These are phyloP conservation scores for Tulasnella sp. DNA, from an alignment of 768 basidiomycete genomes.

Conservation along the genomic window DNA sequence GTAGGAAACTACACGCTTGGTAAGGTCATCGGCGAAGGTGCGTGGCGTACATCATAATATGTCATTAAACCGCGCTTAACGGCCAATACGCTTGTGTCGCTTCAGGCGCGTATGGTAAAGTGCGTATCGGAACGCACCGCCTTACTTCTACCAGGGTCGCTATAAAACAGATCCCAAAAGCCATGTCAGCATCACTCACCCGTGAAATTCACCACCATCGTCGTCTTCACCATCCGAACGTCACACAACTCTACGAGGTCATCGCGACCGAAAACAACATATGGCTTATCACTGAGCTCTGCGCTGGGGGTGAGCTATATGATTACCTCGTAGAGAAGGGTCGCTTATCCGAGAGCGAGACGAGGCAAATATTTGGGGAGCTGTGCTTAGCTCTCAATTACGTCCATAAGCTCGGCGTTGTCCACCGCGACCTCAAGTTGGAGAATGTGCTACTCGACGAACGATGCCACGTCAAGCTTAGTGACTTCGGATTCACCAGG, in stretches of 20 bases:
- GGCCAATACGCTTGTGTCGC: not conserved
- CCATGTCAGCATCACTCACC: conserved; percentile 81
- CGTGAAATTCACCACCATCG: conserved; percentile 98
- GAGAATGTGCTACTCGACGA: conserved; percentile 93
- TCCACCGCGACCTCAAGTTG: conserved; percentile 93
- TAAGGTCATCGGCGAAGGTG: conserved; percentile 91
- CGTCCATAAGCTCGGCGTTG: conserved; percentile 84
- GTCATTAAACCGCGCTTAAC: not conserved
- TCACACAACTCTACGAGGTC: conserved; percentile 95
- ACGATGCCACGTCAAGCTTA: conserved; percentile 80
- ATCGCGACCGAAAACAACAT: conserved; percentile 92
- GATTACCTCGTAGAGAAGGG: conserved; percentile 97
- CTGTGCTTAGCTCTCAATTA: conserved; percentile 88
- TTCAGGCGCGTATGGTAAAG: conserved; percentile 89
- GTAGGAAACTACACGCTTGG: conserved; percentile 93
- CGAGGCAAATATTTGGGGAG: conserved; percentile 87
- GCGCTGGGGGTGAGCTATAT: conserved; percentile 93
- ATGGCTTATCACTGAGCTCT: conserved; percentile 96
- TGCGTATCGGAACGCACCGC: conserved; percentile 88
- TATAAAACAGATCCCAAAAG: conserved; percentile 96
- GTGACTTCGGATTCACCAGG: conserved; percentile 90
- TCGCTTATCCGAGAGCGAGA: conserved; percentile 72
- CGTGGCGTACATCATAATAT: conserved; percentile 19
- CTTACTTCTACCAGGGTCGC: conserved; percentile 86
- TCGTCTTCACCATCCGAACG: conserved; percentile 87